A percentile compares a stretch with the other conserved stretches of the same genome.
Conservation (phyloP, 2,329 filamentous ascomycete genomes). For the Penicillium sp. region DNA sequence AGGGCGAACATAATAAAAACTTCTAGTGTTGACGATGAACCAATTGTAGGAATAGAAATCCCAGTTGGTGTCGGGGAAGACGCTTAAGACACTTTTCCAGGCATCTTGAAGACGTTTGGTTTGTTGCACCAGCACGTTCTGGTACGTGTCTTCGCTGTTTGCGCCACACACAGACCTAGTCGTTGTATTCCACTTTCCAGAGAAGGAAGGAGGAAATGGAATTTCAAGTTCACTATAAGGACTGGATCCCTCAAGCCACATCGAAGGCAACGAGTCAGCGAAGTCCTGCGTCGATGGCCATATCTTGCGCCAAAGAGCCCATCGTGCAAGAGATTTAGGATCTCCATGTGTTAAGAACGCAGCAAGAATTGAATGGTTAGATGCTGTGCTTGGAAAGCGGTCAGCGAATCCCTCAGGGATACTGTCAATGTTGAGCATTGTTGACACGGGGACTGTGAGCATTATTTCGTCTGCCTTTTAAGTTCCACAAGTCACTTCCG, state of each 20-base stretch:
- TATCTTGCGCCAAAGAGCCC: not conserved
- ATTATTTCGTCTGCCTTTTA: conserved; percentile 57
- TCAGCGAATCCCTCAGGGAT: conserved; percentile 56
- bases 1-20: conserved; percentile 57
- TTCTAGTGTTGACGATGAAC: conserved; percentile 59
- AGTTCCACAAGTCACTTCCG: not conserved
- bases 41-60: conserved; percentile 54
- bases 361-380: not conserved
- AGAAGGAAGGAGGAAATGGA: not conserved
- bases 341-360: not conserved
- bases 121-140: not conserved
- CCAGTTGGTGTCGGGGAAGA: conserved; percentile 30
- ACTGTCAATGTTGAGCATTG: conserved; percentile 64
- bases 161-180: no score
- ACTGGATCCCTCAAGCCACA: not conserved
- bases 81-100: not conserved
- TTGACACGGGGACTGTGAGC: conserved; percentile 62
- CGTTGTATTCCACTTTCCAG: not conserved
- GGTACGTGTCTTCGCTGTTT: not conserved
- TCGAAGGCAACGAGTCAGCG: not conserved
- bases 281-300: not conserved
- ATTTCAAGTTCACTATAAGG: no score
- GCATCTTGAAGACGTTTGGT: not conserved
- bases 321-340: not conserved
- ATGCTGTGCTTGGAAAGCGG: conserved; percentile 29